Conservation (phyloP, 1,284 basidiomycete genomes). For the Ustilago sp. region DNA sequence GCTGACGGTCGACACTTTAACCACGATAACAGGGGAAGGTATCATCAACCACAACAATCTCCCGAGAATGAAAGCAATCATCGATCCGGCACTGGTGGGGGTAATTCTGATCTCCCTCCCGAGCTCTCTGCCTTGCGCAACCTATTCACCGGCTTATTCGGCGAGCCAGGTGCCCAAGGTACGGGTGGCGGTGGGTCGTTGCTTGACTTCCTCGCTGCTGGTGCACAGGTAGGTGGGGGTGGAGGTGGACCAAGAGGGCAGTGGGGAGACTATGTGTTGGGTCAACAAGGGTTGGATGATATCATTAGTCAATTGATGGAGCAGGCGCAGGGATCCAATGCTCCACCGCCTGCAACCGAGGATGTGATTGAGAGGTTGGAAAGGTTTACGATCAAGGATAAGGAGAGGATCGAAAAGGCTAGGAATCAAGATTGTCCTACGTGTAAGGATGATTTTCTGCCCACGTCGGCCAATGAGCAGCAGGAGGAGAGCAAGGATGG, state of each 20-base stretch:
- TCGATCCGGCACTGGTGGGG: neutral
- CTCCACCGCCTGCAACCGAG: conserved; percentile 57
- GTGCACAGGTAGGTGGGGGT: conserved; percentile 19
- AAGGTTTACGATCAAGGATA: conserved; percentile 41
- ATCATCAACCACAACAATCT: conserved; percentile 33
- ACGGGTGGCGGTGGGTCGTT: conserved; percentile 28
- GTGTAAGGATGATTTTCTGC: conserved; percentile 61
- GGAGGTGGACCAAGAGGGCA: conserved; percentile 41
- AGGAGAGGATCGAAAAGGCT: conserved; percentile 37
- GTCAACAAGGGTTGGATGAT: conserved; percentile 60
- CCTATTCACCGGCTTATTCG: conserved; percentile 57
- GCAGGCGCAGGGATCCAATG: conserved; percentile 56
- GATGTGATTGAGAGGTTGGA: conserved; percentile 58
- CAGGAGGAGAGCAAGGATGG: neutral
- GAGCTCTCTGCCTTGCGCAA: conserved; percentile 54
- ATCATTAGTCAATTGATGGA: conserved; percentile 66
- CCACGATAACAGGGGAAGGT: conserved; percentile 49
- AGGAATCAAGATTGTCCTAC: conserved; percentile 62
- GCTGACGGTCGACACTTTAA: conserved; percentile 62
- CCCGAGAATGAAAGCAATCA: conserved; percentile 6
- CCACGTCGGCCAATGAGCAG: conserved; percentile 3
- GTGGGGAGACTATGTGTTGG: conserved; percentile 60
- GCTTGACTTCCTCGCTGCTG: conserved; percentile 48
- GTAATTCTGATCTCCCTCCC: conserved; percentile 37
- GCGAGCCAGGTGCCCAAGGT: conserved; percentile 33